Evolutionary conservation across 202 grass and related monocot species (phyloP).

Genomic region (Saccharum hybrid): DNA sequence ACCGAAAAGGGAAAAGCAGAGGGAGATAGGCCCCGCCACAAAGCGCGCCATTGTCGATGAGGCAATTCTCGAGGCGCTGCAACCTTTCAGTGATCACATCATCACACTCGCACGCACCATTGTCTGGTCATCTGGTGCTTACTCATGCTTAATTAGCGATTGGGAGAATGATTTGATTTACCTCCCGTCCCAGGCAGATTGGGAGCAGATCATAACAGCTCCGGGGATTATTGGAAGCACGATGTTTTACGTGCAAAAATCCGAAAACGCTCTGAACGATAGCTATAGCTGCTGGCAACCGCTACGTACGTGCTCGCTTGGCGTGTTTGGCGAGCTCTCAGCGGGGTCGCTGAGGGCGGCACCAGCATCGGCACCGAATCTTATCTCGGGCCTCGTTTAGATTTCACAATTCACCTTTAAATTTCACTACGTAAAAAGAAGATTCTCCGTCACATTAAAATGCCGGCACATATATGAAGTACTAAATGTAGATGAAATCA

Average conservation of each 20-base stretch:
- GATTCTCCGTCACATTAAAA: no score
- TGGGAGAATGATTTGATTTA: background rate
- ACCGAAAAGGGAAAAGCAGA: slow-evolving; percentile 10
- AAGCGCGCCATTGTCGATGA: background rate
- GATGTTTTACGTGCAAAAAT: no score
- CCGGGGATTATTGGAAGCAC: no score
- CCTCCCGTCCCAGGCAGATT: no score
- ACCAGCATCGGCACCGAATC: background rate
- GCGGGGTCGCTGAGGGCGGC: background rate
- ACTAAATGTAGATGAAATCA: no score
- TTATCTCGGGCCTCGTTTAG: no score
- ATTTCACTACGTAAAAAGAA: no score
- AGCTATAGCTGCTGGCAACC: no score
- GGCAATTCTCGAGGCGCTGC: slow-evolving; percentile 46
- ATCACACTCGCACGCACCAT: background rate
- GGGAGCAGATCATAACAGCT: no score
- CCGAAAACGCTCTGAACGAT: no score
- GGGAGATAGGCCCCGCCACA: background rate
- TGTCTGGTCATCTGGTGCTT: background rate
- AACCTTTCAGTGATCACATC: background rate
- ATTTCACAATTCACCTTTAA: no score
- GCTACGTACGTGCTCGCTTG: background rate
- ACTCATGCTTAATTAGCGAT: background rate
- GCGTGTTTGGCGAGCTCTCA: background rate
- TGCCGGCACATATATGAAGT: no score